Base-by-base conservation (phyloP, 2,329 filamentous ascomycete genomes). In the Colletotrichum sp. region DNA sequence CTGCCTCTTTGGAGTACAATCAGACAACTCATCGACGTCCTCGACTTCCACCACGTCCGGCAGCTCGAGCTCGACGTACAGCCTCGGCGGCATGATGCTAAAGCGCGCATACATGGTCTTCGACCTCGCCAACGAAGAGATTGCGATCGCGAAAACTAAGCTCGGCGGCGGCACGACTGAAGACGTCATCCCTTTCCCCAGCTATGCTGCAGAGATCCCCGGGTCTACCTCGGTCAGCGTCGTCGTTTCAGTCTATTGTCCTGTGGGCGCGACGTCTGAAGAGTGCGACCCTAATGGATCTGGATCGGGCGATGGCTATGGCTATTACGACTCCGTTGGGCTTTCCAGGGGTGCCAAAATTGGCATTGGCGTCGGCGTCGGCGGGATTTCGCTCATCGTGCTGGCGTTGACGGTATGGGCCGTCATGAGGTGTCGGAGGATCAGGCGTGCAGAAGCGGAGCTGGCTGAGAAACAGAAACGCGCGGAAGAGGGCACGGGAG, bases 91-190 rank as follows among this genome's bases (percentile, higher is more conserved):
- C 71, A 71, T 78, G 18, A 43, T 83, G 56, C 74, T 84, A 38
- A 81, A 81, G 36, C 80, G 81, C n/a, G 78, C 77, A 15, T 84
- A 84, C 75, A 77, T 80, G 64, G 82, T 82, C 6, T 83, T 83
- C 66, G 83, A 84, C 73, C 70, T 81, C 15, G 80, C 77, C 60
- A 83, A 83, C 76, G 60, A 73, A n/a, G 81, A 83, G 65, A 68
- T 84, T 5, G 82, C 81, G 43, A 28, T 84, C 13, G 83, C 83
- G 3, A 79, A 80, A 1, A 76, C 80, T 76, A 81, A 78, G 69
- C 80, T 81, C 10, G 69, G 70, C n/a, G 70, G 76, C 28, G 75
- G 67, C 6, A 65, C 67, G 4, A 58, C 74, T 13, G 76, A 78
- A 15, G 78, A 78, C 38, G 76, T 84, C 10, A 76, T 82, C 12